These are phyloP conservation scores for Mycena sp. DNA, from an alignment of 1,284 basidiomycete genomes.

Conservation along the genomic window DNA sequence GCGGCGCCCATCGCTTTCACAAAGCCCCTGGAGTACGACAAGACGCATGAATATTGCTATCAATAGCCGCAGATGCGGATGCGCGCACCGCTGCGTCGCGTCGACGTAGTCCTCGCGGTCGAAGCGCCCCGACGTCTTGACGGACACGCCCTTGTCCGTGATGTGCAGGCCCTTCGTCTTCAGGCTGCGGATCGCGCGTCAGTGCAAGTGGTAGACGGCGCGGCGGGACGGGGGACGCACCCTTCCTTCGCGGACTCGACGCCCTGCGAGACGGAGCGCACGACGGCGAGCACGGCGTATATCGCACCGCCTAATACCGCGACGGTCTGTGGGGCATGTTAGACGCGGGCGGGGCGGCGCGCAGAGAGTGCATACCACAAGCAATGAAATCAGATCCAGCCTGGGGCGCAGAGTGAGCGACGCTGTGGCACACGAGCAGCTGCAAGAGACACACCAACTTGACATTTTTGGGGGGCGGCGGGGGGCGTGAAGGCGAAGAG, in stretches of 20 bases:
- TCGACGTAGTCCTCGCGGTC: slow-evolving; percentile 73
- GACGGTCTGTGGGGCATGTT: slow-evolving; percentile 49
- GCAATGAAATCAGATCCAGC: not conserved
- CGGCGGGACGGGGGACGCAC: slow-evolving; percentile 44
- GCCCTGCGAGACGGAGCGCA: slow-evolving; percentile 48
- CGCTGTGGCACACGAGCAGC: too few species aligned
- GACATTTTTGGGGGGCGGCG: not conserved
- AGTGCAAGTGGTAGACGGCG: not conserved
- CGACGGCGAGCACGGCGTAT: slow-evolving; percentile 48
- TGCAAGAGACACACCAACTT: not conserved
- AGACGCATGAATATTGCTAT: not conserved
- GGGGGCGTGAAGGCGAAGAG: not conserved
- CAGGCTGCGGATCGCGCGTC: not conserved
- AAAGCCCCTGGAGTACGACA: slow-evolving; percentile 43
- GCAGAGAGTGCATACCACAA: not conserved
- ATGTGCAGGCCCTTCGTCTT: slow-evolving; percentile 26
- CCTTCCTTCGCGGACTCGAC: slow-evolving; percentile 57
- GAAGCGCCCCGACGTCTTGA: slow-evolving; percentile 68
- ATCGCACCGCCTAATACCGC: slow-evolving; percentile 53
- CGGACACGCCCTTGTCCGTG: slow-evolving; percentile 61
- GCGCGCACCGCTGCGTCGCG: slow-evolving; percentile 72
- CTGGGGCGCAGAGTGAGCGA: not conserved
- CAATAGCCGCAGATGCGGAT: not conserved
- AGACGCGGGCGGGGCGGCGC: not conserved
- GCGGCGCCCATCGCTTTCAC: slow-evolving; percentile 50